Base-by-base conservation (phyloP, 2,329 filamentous ascomycete genomes). In the Alternaria sp. region DNA sequence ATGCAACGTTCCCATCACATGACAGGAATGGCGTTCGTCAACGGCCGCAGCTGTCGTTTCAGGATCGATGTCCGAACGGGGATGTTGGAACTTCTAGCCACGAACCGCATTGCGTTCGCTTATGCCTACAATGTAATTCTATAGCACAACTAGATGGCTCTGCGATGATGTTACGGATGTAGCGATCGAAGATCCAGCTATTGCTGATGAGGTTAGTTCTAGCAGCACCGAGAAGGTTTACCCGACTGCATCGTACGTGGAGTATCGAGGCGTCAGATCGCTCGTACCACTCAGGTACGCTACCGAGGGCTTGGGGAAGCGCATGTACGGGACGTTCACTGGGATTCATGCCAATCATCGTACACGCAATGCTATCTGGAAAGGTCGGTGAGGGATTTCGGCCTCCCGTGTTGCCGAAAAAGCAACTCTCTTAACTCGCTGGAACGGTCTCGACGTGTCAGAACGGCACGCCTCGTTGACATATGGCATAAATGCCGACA, bases 81-180 rank as follows among this genome's bases (percentile, higher is more conserved):
- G 43, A 34, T 28, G 16, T n/a, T 55, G 53, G 32, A n/a, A 55
- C n/a, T 20, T 27, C 22, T 22, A 52, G 36, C 50, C 22, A 52
- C 30, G 28, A 48, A 22, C 53, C 43, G 32, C 30, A 10, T 18
- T 18, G 38, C 41, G 27, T 34, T 54, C 52, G 52, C 52, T 38
- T 46, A 34, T 45, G 52, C 30, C 16, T 46, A 22, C 5, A 36
- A 11, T 11, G 18, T 27, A 5, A 14, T 44, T 34, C 9, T 22
- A 25, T n/a, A 14, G 9, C 40, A 43, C 9, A 20, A 18, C 51
- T 44, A 14, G 18, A 44, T 20, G 14, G 14, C 38, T 32, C 20
- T n/a, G 22, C 11, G 16, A 32, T 41, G 10, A 27, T 27, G 16
- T 30, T 22, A 22, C 61, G 30, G 5, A 27, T 3, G 10, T 9